Conservation (phyloP, 495 filamentous ascomycete genomes). For the Cercophora samala region DNA sequence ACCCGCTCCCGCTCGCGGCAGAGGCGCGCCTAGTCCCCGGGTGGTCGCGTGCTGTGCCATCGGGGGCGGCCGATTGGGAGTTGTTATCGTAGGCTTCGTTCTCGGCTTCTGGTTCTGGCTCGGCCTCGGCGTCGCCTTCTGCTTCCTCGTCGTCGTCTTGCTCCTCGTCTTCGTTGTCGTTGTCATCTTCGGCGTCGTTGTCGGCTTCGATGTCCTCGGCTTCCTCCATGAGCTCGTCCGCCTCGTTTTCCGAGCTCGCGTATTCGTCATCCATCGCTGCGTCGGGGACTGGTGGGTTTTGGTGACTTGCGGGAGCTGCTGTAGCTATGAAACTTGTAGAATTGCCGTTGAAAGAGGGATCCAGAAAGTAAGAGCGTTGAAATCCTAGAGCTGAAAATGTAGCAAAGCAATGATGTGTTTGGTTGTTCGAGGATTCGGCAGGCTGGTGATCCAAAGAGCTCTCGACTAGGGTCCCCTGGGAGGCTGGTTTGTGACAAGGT, state of each 20-base stretch:
- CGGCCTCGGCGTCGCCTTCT: constrained; percentile 25
- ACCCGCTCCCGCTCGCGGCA: constrained; percentile 35
- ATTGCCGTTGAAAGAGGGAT: background rate
- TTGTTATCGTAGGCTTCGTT: constrained; percentile 22
- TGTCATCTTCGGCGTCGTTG: constrained; percentile 55
- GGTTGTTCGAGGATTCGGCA: background rate
- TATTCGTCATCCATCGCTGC: constrained; percentile 47
- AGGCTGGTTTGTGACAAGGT: background rate
- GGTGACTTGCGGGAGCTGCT: background rate
- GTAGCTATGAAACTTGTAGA: background rate
- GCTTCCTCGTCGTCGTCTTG: constrained; percentile 57
- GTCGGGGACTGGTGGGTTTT: background rate
- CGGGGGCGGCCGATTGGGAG: constrained; percentile 44
- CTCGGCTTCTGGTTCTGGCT: constrained; percentile 21
- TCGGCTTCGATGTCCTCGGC: constrained; percentile 60
- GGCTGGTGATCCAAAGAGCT: background rate
- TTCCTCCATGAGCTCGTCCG: constrained; percentile 62
- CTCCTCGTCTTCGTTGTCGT: constrained; percentile 56
- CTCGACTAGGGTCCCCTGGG: background rate
- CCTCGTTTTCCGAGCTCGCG: constrained; percentile 57
- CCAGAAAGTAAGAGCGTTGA: background rate
- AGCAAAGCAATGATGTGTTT: background rate
- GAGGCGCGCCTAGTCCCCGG: constrained; percentile 40
- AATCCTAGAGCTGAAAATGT: background rate
- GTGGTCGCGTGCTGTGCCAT: background rate